Evolutionary conservation across 352 stramenopile species (phyloP).

Genomic region (Pythium dissotocum): DNA sequence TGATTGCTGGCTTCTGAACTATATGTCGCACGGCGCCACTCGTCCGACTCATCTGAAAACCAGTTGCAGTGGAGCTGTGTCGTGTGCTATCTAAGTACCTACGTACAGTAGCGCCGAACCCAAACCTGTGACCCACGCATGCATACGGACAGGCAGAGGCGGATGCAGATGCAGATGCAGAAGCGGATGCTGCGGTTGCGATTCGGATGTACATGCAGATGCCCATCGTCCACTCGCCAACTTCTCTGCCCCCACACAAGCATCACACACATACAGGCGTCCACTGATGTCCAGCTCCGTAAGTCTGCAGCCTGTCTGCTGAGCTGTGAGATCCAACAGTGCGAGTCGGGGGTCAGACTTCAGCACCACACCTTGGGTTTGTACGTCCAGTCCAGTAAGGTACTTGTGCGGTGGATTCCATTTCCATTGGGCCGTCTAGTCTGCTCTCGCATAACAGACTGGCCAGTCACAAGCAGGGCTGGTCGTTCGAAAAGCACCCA

Average conservation of each 20-base stretch:
- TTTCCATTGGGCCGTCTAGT: conserved; percentile 23
- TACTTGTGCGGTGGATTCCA: not conserved
- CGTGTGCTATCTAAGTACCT: not conserved
- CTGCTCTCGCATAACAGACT: conserved; percentile 21
- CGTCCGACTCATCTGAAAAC: not conserved
- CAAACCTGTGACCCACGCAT: not conserved
- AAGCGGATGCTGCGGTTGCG: not conserved
- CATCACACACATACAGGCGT: not conserved
- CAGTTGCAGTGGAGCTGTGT: conserved; percentile 4
- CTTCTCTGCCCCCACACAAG: not conserved
- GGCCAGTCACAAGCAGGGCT: not conserved
- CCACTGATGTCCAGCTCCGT: not conserved
- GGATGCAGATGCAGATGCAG: conserved; percentile 3
- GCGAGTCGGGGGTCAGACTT: not conserved
- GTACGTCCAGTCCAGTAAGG: too few relatives aligned
- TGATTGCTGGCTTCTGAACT: conserved; percentile 1
- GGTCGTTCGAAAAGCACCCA: conserved; percentile 16
- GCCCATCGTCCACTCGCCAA: conserved; percentile 8
- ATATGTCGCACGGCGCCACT: not conserved
- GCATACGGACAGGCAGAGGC: not conserved
- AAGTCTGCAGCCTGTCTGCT: not conserved
- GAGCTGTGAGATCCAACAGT: not conserved
- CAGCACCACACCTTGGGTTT: not conserved
- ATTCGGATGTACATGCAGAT: conserved; percentile 3
- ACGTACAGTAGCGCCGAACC: not conserved